phyloP scores from a whole-genome alignment of 768 basidiomycete species.

The Erythrobasidium yunnanense region DNA sequence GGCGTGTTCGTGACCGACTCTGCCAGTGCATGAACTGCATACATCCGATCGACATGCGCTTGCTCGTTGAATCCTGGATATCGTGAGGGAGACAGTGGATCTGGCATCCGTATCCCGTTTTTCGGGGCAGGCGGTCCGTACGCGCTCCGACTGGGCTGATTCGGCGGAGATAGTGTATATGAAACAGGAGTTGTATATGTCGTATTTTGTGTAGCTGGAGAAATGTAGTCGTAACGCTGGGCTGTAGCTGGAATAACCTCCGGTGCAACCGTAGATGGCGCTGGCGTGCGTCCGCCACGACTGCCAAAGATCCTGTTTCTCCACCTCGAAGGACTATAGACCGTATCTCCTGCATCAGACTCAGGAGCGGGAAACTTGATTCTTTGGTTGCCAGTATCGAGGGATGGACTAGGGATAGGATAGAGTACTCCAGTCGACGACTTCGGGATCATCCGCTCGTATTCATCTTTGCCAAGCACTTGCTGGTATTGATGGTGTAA shows the following conservation, averaged over 20 bases:
- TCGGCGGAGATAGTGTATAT: neutral
- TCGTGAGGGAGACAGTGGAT: conserved; percentile 19
- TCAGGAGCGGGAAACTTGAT: neutral
- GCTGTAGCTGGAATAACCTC: too few species aligned
- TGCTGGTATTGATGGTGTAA: too few species aligned
- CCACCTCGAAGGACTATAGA: conserved; percentile 8
- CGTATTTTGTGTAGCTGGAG: too few species aligned
- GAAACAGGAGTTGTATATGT: too few species aligned
- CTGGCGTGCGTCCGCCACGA: neutral
- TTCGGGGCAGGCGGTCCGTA: neutral
- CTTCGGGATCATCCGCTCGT: neutral
- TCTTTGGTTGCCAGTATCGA: neutral
- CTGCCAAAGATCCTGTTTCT: neutral
- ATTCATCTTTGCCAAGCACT: too few species aligned
- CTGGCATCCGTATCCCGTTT: neutral
- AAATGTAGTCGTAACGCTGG: too few species aligned
- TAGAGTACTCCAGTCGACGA: conserved; percentile 20
- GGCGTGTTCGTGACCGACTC: neutral
- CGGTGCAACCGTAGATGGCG: too few species aligned
- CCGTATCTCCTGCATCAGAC: neutral
- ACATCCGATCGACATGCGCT: conserved; percentile 13
- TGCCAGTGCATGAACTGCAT: neutral
- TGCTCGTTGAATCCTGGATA: conserved; percentile 22
- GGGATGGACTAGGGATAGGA: neutral
- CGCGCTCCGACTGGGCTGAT: neutral